Conservation (phyloP, 1,284 basidiomycete genomes). For the Cryptococcus sp. region DNA sequence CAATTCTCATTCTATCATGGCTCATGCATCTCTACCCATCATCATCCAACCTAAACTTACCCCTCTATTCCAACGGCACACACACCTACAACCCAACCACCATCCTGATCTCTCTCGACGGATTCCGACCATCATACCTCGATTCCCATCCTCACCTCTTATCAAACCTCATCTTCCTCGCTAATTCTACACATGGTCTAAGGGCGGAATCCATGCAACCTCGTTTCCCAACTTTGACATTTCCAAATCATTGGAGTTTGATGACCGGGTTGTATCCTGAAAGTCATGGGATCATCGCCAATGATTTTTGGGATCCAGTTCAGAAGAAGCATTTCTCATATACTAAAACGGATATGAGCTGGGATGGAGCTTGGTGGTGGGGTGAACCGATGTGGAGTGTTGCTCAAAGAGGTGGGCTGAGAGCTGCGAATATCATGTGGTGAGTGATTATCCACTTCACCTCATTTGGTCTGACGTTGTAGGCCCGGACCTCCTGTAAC, state of each 20-base stretch:
- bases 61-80: conserved; percentile 21
- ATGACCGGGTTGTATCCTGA: conserved; percentile 85
- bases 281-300: conserved; percentile 83
- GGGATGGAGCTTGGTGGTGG: conserved; percentile 73
- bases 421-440: conserved; percentile 87
- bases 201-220: conserved; percentile 78
- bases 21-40: conserved; percentile 1
- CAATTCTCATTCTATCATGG: conserved; percentile 1
- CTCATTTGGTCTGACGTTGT: neutral
- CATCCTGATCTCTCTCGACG: conserved; percentile 30
- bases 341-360: conserved; percentile 58
- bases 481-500: conserved; percentile 79
- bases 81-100: conserved; percentile 27
- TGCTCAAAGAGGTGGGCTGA: conserved; percentile 64
- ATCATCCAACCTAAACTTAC: conserved; percentile 1
- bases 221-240: conserved; percentile 82
- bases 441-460: conserved; percentile 43
- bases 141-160: conserved; percentile 13
- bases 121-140: conserved; percentile 30
- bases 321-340: conserved; percentile 40
- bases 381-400: conserved; percentile 93
- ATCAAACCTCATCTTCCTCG: conserved; percentile 19
- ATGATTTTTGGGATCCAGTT: conserved; percentile 79
- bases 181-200: conserved; percentile 55
- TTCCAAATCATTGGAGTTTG: conserved; percentile 85